Conservation (phyloP, 768 basidiomycete species). For the Auricularia sp. region DNA sequence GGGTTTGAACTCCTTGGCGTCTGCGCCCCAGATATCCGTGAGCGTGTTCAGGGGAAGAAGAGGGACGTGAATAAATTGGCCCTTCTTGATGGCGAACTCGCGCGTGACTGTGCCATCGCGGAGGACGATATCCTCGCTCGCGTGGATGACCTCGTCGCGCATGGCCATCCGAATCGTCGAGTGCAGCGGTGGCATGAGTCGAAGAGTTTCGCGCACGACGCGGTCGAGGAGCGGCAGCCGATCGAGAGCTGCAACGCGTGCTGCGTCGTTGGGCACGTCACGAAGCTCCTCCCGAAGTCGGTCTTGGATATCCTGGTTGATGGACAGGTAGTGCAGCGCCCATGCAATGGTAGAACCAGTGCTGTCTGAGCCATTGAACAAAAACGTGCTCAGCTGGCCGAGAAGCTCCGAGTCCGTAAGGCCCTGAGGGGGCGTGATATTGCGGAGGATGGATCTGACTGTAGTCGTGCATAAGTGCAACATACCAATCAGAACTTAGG, state of each 20-base stretch:
- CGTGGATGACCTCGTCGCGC: constrained; percentile 69
- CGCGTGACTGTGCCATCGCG: constrained; percentile 35
- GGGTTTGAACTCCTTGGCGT: constrained; percentile 74
- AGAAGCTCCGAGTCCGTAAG: constrained; percentile 84
- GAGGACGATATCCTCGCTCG: constrained; percentile 46
- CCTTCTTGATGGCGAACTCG: constrained; percentile 49
- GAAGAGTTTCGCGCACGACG: constrained; percentile 62
- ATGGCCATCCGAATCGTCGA: constrained; percentile 72
- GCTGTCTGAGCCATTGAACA: constrained; percentile 87
- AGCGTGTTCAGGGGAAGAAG: constrained; percentile 75
- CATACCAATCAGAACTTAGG: background rate
- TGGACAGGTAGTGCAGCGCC: constrained; percentile 67
- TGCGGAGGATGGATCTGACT: constrained; percentile 80
- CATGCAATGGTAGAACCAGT: constrained; percentile 76
- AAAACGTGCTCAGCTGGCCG: constrained; percentile 77
- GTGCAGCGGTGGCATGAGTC: constrained; percentile 73
- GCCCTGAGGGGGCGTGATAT: constrained; percentile 55
- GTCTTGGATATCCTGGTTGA: constrained; percentile 53
- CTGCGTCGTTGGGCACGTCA: constrained; percentile 1
- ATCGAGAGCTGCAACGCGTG: constrained; percentile 35
- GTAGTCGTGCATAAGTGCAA: background rate
- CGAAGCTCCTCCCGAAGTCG: constrained; percentile 62
- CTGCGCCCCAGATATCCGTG: constrained; percentile 66
- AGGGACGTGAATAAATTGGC: constrained; percentile 66
- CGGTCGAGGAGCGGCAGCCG: constrained; percentile 65